Percentiles rank a stretch among this genome's conserved stretches.
These are phyloP conservation scores for Oryza rufipogon DNA, from an alignment of 176 grass and related monocot species.

Conservation along the genomic window DNA sequence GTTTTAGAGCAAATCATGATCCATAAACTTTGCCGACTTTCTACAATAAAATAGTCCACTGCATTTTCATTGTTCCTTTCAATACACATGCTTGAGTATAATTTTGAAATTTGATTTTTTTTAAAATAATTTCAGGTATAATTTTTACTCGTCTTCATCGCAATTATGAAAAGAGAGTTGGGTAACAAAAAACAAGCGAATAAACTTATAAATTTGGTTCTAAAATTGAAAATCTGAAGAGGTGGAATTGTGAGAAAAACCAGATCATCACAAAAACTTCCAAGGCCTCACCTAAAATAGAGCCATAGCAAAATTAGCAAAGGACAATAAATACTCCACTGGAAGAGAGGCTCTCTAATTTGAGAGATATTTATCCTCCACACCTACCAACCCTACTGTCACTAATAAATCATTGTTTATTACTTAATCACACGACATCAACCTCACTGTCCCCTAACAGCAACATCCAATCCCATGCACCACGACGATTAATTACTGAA, in stretches of 20 bases:
- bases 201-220: no score
- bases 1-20: slow-evolving; percentile 38
- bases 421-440: slow-evolving; percentile 15
- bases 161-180: background rate
- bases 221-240: no score
- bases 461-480: slow-evolving; percentile 16
- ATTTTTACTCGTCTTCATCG: background rate
- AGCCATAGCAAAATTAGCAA: background rate
- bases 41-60: background rate
- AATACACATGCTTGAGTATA: background rate
- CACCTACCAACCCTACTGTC: slow-evolving; percentile 25
- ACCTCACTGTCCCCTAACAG: background rate
- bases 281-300: background rate
- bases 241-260: background rate
- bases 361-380: slow-evolving; percentile 31
- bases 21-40: slow-evolving; percentile 37
- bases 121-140: no score
- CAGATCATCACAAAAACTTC: background rate
- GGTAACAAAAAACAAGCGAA: no score
- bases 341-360: background rate
- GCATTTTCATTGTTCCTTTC: slow-evolving; percentile 27
- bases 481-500: slow-evolving; percentile 20
- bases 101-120: no score
- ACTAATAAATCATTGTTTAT: background rate
- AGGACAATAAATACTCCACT: background rate